Evolutionary conservation across 1,284 basidiomycete species (phyloP).

Genomic region (Amylostereum chailletii): DNA sequence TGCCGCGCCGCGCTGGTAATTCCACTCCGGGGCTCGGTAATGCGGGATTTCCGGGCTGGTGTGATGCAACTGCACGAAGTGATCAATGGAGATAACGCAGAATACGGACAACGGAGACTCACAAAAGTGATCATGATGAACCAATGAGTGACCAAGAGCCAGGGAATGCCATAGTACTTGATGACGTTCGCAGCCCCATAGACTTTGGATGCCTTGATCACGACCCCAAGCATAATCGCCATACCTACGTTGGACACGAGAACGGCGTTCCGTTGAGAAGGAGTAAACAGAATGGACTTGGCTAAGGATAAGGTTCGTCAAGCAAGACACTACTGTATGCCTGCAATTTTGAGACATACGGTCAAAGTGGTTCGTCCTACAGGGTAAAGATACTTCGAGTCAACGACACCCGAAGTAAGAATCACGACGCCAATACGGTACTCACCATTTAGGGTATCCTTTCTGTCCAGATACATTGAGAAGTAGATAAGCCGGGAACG

Average conservation of each 20-base stretch:
- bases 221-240: conserved; percentile 37
- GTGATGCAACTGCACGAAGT: conserved; percentile 34
- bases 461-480: conserved; percentile 59
- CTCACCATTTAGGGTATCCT: conserved; percentile 49
- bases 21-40: conserved; percentile 46
- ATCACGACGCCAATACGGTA: not conserved
- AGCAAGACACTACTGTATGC: not conserved
- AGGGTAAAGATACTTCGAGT: not conserved
- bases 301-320: conserved; percentile 22
- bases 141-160: conserved; percentile 51
- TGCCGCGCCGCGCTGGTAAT: conserved; percentile 56
- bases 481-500: conserved; percentile 65
- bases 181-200: conserved; percentile 30
- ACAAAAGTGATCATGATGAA: conserved; percentile 46
- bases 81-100: not conserved
- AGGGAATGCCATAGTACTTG: conserved; percentile 51
- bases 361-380: conserved; percentile 47
- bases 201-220: conserved; percentile 29
- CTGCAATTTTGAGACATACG: conserved; percentile 27
- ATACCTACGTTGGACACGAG: conserved; percentile 50
- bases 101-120: not conserved
- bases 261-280: conserved; percentile 40
- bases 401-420: not conserved
- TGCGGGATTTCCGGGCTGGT: conserved; percentile 41
- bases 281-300: conserved; percentile 45